Conservation (phyloP, 2,329 filamentous ascomycete species). For the Xylaria sp. region DNA sequence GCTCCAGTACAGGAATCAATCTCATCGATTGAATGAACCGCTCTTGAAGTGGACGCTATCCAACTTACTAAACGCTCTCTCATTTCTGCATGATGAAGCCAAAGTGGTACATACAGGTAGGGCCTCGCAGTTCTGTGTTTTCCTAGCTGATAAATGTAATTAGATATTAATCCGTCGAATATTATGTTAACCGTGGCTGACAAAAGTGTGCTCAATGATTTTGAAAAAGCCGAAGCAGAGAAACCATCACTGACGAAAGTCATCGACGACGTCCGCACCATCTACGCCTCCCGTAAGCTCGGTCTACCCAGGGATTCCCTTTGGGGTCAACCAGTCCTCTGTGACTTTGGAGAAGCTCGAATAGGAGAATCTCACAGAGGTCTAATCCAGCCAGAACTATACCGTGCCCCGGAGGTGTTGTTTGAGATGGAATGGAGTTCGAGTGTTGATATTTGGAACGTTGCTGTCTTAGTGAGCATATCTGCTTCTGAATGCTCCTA, state of each 20-base stretch:
- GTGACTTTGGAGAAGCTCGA: conserved; percentile 4
- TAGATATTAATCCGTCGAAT: no score
- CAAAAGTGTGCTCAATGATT: no score
- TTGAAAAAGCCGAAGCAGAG: no score
- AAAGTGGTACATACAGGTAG: conserved; percentile 56
- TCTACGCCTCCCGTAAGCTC: no score
- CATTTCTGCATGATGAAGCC: conserved; percentile 60
- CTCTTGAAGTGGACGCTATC: neutral
- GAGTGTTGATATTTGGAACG: conserved; percentile 4
- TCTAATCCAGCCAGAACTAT: neutral
- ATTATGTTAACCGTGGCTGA: no score
- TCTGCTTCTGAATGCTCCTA: neutral
- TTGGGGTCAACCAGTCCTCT: neutral
- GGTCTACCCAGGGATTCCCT: no score
- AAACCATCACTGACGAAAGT: no score
- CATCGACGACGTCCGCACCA: no score
- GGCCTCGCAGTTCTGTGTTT: no score
- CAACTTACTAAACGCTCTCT: conserved; percentile 55
- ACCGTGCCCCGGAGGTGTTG: neutral
- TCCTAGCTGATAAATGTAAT: no score
- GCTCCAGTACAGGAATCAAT: neutral
- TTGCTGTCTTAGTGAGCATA: neutral
- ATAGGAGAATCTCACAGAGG: neutral
- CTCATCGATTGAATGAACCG: no score
- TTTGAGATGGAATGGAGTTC: neutral